These are phyloP conservation scores for Silene coronaria DNA, from an alignment of 179 eudicot species.

Conservation along the genomic window DNA sequence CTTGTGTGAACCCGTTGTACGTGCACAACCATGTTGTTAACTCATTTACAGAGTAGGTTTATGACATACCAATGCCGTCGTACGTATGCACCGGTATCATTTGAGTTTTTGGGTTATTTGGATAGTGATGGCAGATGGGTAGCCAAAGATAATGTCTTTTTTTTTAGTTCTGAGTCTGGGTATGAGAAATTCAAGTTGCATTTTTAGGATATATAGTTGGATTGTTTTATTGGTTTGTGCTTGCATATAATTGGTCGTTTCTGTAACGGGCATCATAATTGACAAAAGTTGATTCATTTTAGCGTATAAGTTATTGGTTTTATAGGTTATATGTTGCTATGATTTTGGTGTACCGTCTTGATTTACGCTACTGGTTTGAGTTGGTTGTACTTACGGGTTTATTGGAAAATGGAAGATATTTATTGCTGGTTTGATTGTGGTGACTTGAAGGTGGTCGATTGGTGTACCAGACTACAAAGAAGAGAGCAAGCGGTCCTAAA, in stretches of 20 bases:
- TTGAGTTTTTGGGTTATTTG: not conserved
- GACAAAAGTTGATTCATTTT: not conserved
- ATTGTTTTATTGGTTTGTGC: no score
- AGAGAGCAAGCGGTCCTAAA: constrained; percentile 35
- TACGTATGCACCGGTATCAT: no score
- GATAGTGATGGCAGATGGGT: not conserved
- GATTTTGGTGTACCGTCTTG: not conserved
- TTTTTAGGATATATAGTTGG: not conserved
- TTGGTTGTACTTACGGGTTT: not conserved
- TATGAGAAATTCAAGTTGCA: not conserved
- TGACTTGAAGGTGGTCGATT: constrained; percentile 32
- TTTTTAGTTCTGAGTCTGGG: not conserved
- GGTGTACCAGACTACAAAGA: constrained; percentile 31
- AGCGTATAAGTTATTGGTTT: no score
- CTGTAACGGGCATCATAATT: not conserved
- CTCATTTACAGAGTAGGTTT: no score
- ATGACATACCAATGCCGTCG: no score
- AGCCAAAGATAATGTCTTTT: not conserved
- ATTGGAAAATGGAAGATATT: not conserved
- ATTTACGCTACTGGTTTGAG: not conserved
- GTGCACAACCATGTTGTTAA: no score
- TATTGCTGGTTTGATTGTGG: not conserved
- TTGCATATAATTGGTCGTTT: not conserved
- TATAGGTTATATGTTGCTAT: not conserved
- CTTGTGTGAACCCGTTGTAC: no score